Conservation (phyloP, 2,329 filamentous ascomycete species). For the Thermoascus crustaceus region DNA sequence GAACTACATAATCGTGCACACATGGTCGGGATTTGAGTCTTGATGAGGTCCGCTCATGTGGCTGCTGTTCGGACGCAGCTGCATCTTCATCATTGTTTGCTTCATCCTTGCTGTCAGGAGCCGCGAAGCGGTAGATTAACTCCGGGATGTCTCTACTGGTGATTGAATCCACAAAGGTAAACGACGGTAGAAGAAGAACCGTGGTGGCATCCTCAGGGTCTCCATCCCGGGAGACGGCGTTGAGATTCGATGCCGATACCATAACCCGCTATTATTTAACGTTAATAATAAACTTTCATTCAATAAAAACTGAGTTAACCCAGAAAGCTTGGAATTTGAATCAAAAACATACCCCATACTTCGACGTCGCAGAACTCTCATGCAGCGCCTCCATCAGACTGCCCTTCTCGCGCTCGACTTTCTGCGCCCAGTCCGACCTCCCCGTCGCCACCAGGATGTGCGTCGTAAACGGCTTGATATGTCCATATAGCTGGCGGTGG, state of each 20-base stretch:
- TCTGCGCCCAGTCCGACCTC: constrained; percentile 29
- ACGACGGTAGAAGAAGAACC: constrained; percentile 72
- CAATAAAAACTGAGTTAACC: neutral
- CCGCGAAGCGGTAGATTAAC: constrained; percentile 57
- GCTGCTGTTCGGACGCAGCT: no score
- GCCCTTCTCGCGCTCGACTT: constrained; percentile 31
- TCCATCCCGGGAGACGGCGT: constrained; percentile 10
- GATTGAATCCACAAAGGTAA: constrained; percentile 70
- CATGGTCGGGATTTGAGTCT: constrained; percentile 49
- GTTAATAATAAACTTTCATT: neutral
- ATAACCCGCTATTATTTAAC: constrained; percentile 20
- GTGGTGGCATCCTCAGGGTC: constrained; percentile 48
- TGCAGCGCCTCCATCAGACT: constrained; percentile 44
- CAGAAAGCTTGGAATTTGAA: no score
- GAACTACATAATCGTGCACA: constrained; percentile 71
- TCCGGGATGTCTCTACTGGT: constrained; percentile 56
- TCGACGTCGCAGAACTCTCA: constrained; percentile 48
- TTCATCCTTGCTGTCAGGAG: constrained; percentile 53
- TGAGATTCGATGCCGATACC: constrained; percentile 30
- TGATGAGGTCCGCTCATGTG: no score
- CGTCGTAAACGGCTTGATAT: constrained; percentile 27
- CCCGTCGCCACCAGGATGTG: constrained; percentile 34
- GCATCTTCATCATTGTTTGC: constrained; percentile 45
- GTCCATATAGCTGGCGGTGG: constrained; percentile 24
- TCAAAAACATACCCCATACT: constrained; percentile 58